phyloP scores from a whole-genome alignment of 495 filamentous ascomycete species.

The Penicillium fimorum region DNA sequence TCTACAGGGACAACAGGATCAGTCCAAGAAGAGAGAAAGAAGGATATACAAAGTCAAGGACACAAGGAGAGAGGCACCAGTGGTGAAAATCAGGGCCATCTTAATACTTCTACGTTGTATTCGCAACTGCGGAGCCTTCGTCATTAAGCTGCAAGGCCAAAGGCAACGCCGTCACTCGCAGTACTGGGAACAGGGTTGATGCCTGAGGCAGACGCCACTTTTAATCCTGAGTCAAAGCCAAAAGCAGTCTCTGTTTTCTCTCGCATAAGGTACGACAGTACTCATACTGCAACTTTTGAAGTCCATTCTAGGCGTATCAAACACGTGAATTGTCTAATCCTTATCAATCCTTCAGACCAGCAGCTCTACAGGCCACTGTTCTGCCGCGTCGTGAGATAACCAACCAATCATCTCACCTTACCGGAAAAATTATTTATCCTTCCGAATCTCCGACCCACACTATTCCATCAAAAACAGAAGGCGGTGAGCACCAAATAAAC shows the following conservation, averaged over 20 bases:
- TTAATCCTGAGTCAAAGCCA: constrained; percentile 4
- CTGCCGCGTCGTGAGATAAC: background rate
- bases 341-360: constrained; percentile 13
- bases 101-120: constrained; percentile 19
- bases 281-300: constrained; percentile 10
- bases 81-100: constrained; percentile 10
- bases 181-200: constrained; percentile 10
- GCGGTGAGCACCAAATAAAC: constrained; percentile 6
- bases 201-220: constrained; percentile 18
- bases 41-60: constrained; percentile 20
- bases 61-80: constrained; percentile 9
- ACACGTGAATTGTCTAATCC: constrained; percentile 13
- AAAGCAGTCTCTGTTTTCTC: constrained; percentile 4
- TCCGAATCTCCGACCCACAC: background rate
- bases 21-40: constrained; percentile 12
- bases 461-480: background rate
- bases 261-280: constrained; percentile 14
- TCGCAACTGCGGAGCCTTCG: constrained; percentile 15
- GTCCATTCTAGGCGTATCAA: constrained; percentile 12
- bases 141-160: constrained; percentile 19
- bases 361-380: constrained; percentile 8
- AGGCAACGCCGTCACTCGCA: constrained; percentile 9
- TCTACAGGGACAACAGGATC: constrained; percentile 17
- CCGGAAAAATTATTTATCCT: constrained; percentile 7
- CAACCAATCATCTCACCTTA: constrained; percentile 4